Base-by-base conservation (phyloP, 2,329 filamentous ascomycete species). In the Xylariaceae sp. region DNA sequence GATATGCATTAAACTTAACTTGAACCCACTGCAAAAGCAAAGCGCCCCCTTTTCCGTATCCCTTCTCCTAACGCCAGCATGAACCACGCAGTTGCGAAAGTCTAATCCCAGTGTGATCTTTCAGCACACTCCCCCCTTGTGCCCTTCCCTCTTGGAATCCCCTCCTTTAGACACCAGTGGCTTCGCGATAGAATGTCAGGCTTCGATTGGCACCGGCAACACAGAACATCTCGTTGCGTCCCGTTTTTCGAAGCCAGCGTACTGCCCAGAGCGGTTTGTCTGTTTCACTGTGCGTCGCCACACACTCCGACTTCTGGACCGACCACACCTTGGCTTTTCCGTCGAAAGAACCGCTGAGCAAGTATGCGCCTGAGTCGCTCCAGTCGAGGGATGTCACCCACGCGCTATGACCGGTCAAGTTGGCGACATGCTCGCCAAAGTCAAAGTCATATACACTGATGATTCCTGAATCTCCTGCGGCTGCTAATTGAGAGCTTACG, bases 281-380 rank as follows among this genome's bases (percentile, higher is more conserved):
- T 4, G 90, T 92, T 77, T 97, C 92, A 59, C 88, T 92, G 72
- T 96, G 91, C 8, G 94, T 99, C 10, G 93, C 92, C 50, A 99
- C 94, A 71, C 94, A 97, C 3, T 82, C 81, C 58, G 86, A 83
- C 39, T 87, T 84, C 68, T 96, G 92, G 60, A 97, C 84, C 35
- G 90, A 93, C 94, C 94, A 99, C 35, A 97, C 89, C 75, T 96
- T 97, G 62, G 89, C 90, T 74, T 96, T 97, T 44, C 94, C 93
- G 71, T 97, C 92, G 73, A 95, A 91, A 1, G 89, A 86, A 52
- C 91, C 90, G 70, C 89, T 95, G 2, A 97, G 80, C 10, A 99
- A 78, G 73, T 90, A 96, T 75, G 97, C 93, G 52, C 94, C 94
- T 3, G 89, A 95, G 70, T 90, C 85, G 73, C 88, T 97, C 91